Base-by-base conservation (phyloP, 139 green algal genomes). In the Volvox reticuliferus region DNA sequence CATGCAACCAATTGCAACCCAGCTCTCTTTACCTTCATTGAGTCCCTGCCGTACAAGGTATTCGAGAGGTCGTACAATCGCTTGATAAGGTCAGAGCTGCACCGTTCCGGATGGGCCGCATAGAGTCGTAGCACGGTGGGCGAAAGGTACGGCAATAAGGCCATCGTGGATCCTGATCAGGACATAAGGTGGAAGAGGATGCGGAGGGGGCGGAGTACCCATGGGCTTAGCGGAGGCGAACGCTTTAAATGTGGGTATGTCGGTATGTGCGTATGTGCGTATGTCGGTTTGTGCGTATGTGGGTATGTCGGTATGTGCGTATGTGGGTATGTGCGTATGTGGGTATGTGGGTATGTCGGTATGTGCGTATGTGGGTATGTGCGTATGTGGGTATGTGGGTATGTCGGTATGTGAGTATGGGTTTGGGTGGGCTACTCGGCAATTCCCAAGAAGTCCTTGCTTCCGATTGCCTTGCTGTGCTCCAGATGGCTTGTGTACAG, bases 141-240 rank as follows among this genome's bases (percentile, higher is more conserved):
- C 17, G 44, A 55, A 0, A 89, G 37, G 37, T 75, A 73, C 69
- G 85, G 85, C 85, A 89, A 30, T 71, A 89, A 50, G 32, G 71
- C 69, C 1, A 32, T 0, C n/a, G 65, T 50, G 35, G 82, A 65
- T 26, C 82, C 82, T 88, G 82, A n/a, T n/a, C 65, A 18, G 26
- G 28, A 36, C 44, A 55, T n/a, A 55, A 55, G 44, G 9, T 26
- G 67, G 67, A 75, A 14, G 67, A 75, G 67, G 67, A 28, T 28
- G 24, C 22, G 67, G 22, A 75, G 22, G 14, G 6, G 22, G 22
- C 67, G 67, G 12, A 32, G 67, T 32, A 26, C 24, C 67, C 67
- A 75, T 28, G 24, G 67, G 22, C 24, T 75, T 75, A 28, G 3
- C 12, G n/a, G n/a, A n/a, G n/a, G n/a, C n/a, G n/a, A n/a, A n/a